Evolutionary conservation across 805 yeast genomes (phyloP).

Genomic region (Metschnikowia borealis): DNA sequence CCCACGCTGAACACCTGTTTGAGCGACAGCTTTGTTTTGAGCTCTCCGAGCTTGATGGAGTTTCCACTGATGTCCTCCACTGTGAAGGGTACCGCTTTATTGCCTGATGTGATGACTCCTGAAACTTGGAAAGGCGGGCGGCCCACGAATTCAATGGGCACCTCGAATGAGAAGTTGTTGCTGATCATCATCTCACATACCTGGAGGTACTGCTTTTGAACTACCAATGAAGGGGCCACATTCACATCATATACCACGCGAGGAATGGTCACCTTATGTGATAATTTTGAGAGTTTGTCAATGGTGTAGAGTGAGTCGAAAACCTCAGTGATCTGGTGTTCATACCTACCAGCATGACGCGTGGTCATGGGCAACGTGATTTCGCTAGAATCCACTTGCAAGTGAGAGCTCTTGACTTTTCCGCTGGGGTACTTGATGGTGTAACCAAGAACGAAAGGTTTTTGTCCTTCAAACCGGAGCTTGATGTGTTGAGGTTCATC

Average conservation of each 20-base stretch:
- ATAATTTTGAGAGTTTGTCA: slow-evolving; percentile 21
- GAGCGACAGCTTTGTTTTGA: slow-evolving; percentile 23
- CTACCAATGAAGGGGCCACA: slow-evolving; percentile 57
- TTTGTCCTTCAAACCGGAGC: slow-evolving; percentile 49
- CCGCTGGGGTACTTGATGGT: slow-evolving; percentile 60
- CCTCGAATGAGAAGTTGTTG: slow-evolving; percentile 29
- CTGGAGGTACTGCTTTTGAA: slow-evolving; percentile 46
- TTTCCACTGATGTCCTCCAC: slow-evolving; percentile 41
- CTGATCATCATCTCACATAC: slow-evolving; percentile 38
- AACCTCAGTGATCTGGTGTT: slow-evolving; percentile 56
- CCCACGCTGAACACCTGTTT: slow-evolving; percentile 58
- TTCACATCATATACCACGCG: slow-evolving; percentile 44
- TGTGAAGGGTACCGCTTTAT: slow-evolving; percentile 45
- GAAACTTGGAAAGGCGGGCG: slow-evolving; percentile 57
- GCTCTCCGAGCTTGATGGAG: slow-evolving; percentile 10
- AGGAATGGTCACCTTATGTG: slow-evolving; percentile 5
- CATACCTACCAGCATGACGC: slow-evolving; percentile 53
- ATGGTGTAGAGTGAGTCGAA: slow-evolving; percentile 60
- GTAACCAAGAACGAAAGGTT: slow-evolving; percentile 70
- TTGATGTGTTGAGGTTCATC: slow-evolving; percentile 23
- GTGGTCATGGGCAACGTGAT: slow-evolving; percentile 39
- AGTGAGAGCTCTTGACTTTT: slow-evolving; percentile 29
- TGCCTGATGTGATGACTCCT: slow-evolving; percentile 56
- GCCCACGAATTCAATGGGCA: slow-evolving; percentile 57
- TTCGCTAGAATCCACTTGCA: slow-evolving; percentile 28